Evolutionary conservation across 2,329 filamentous ascomycete species (phyloP).

Genomic region (Hansfordia pulvinata): DNA sequence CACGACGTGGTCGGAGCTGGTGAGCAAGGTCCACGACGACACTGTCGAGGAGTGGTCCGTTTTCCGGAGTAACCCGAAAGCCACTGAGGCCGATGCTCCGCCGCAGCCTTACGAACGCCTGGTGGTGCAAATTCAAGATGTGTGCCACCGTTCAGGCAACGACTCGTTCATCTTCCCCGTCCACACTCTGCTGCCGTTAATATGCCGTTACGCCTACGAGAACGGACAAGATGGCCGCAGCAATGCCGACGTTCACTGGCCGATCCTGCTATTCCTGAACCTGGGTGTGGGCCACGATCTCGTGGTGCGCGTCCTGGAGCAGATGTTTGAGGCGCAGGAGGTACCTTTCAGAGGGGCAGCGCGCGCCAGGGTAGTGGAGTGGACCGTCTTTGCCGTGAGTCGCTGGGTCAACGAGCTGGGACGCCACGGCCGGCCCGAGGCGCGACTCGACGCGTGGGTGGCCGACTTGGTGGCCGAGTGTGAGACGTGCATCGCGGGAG

Average conservation of each 20-base stretch:
- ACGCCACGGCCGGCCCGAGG: constrained; percentile 14
- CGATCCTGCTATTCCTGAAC: constrained; percentile 39
- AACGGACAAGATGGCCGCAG: constrained; percentile 44
- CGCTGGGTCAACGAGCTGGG: constrained; percentile 29
- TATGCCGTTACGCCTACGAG: constrained; percentile 49
- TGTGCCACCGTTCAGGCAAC: constrained; percentile 49
- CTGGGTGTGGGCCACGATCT: constrained; percentile 43
- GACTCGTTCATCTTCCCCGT: constrained; percentile 57
- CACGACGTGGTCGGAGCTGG: constrained; percentile 71
- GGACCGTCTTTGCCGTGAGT: constrained; percentile 34
- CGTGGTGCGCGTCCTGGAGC: constrained; percentile 40
- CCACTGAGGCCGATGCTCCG: constrained; percentile 28
- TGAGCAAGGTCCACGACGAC: constrained; percentile 56
- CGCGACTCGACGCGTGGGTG: constrained; percentile 15
- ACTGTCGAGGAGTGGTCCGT: constrained; percentile 26
- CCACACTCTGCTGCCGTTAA: constrained; percentile 41
- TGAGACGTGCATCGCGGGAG: constrained; percentile 29
- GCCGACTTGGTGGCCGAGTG: constrained; percentile 30
- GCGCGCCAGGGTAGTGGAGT: constrained; percentile 37
- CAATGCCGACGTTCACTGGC: constrained; percentile 42
- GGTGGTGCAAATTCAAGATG: constrained; percentile 46
- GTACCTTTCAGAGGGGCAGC: constrained; percentile 39
- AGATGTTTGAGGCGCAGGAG: constrained; percentile 43
- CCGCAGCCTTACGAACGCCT: constrained; percentile 58
- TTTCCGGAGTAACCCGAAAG: too few relatives aligned